Base-by-base conservation (phyloP, 257 asterid species). In the Echium plantagineum region DNA sequence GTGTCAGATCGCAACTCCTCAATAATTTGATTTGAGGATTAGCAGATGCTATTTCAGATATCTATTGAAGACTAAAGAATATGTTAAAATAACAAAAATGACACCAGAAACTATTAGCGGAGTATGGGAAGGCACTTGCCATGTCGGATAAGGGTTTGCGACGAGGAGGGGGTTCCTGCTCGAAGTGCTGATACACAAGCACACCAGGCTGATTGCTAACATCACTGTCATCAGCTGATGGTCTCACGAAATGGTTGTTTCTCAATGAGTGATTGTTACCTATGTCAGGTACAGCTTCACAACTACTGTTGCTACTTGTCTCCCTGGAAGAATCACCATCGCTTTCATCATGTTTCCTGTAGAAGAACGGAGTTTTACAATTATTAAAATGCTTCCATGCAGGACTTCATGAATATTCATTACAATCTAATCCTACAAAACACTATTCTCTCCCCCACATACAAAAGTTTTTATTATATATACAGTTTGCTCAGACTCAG, bases 131-230 rank as follows among this genome's bases (percentile, higher is more conserved):
- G 65, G 26, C 2, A 72, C 86, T 70, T 73, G 82, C 98, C 94
- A 85, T 85, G 55, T 83, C 95, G 71, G 89, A 86, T 65, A 91
- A 66, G 8, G 98, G 96, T 79, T 83, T 90, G 46, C 96, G 96
- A 69, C 76, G 73, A 80, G 80, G 82, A 13, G 98, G 98, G 30
- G 76, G 84, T 66, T 82, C 91, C 47, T 64, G 72, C 72, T 83
- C 98, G 55, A 83, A 77, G 76, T 85, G 80, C 74, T 88, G 88
- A 58, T 71, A 88, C 47, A 77, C 67, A 65, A 91, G 95, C 57
- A 63, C 75, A 62, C 93, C 96, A 20, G 85, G 84, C 58, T 84
- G 83, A 66, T 73, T 73, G 71, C 72, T 74, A 56, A 72, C 65
- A 75, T 78, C 90, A 62, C 59, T 75, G 32, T 74, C 83, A 52